A percentile compares a stretch with the other conserved stretches of the same genome.
Evolutionary conservation across 768 basidiomycete species (phyloP).

Genomic region (Suillus luteus): DNA sequence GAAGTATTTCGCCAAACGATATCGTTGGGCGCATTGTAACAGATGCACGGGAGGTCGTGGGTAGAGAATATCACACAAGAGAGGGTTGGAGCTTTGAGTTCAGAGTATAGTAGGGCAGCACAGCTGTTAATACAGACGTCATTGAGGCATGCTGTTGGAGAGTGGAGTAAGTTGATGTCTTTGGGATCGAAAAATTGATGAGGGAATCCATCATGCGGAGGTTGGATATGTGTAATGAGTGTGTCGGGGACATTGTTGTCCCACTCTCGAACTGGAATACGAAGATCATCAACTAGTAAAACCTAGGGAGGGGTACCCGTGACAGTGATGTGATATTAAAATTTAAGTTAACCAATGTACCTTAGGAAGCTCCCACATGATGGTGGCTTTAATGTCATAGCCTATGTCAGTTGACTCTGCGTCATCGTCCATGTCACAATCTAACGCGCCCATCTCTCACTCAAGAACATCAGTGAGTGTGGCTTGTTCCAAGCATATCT

Average conservation of each 20-base stretch:
- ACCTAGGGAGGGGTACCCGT: too few relatives aligned
- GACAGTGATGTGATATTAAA: neutral
- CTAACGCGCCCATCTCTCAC: neutral
- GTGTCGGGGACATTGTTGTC: neutral
- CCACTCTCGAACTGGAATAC: neutral
- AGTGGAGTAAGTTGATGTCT: constrained; percentile 14
- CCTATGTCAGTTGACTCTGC: neutral
- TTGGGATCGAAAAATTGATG: constrained; percentile 10
- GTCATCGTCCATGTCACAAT: neutral
- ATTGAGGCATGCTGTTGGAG: constrained; percentile 14
- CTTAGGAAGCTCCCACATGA: neutral
- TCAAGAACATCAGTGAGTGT: neutral
- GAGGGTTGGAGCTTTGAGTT: neutral
- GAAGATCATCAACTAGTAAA: neutral
- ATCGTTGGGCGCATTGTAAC: neutral
- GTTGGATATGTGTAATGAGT: neutral
- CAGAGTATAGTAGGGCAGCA: constrained; percentile 14
- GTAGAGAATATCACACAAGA: constrained; percentile 17
- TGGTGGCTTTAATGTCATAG: neutral
- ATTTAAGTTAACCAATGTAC: neutral
- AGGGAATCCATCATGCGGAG: constrained; percentile 3
- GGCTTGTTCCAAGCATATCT: neutral
- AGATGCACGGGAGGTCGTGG: constrained; percentile 11
- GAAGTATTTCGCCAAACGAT: constrained; percentile 25
- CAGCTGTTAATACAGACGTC: constrained; percentile 19